phyloP scores from a whole-genome alignment of 768 basidiomycete species.

The Krasilnikovozyma curviuscula region DNA sequence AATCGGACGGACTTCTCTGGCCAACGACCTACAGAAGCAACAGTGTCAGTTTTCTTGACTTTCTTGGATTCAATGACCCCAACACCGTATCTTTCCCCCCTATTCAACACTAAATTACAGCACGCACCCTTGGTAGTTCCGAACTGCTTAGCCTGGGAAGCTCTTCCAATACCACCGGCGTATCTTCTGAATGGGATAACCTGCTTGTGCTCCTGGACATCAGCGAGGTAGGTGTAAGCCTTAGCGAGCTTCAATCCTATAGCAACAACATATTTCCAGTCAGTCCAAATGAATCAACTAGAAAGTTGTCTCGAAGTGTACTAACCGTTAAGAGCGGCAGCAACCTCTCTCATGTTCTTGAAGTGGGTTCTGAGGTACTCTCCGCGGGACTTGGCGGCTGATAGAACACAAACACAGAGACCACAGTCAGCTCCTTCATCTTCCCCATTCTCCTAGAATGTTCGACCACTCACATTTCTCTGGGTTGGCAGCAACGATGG shows the following conservation, averaged over 20 bases:
- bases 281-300: too few species aligned
- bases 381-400: slow-evolving; percentile 77
- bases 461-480: slow-evolving; percentile 59
- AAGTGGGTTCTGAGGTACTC: slow-evolving; percentile 98
- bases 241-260: slow-evolving; percentile 83
- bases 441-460: neutral
- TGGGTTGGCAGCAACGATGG: slow-evolving; percentile 68
- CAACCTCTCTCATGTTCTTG: slow-evolving; percentile 99
- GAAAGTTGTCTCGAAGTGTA: too few species aligned
- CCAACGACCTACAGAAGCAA: slow-evolving; percentile 67
- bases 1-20: slow-evolving; percentile 97
- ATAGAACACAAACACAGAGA: neutral
- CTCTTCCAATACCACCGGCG: slow-evolving; percentile 82
- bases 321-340: slow-evolving; percentile 74
- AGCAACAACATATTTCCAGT: neutral
- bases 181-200: slow-evolving; percentile 91
- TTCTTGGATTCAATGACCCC: too few species aligned
- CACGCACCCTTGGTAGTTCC: slow-evolving; percentile 80
- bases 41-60: neutral
- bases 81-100: too few species aligned
- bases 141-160: slow-evolving; percentile 90
- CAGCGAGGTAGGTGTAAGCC: slow-evolving; percentile 81
- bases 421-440: neutral
- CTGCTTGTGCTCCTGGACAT: slow-evolving; percentile 92
- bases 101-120: neutral